Evolutionary conservation across 768 basidiomycete species (phyloP), one percentile per base, ranked within the genome.

Genomic region (Boletus reticuloceps): DNA sequence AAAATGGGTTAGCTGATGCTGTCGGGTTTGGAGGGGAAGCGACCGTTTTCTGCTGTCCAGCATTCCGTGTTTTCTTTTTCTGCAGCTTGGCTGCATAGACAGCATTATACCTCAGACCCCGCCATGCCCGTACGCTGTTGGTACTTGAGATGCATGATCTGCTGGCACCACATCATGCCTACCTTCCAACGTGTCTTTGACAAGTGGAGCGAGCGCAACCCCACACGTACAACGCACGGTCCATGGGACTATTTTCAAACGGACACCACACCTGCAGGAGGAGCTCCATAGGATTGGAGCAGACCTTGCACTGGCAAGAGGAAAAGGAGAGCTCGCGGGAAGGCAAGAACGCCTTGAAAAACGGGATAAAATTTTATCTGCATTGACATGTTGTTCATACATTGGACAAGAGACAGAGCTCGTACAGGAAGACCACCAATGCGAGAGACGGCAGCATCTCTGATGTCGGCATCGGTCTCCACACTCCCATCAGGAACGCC

Each of bases 361-460:
- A 56, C 44, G 71, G 75, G 72, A 80, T 73, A 59, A 67, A 72
- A 77, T 79, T 69, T 50, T 62, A 63, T 61, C 53, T 72, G 77
- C 74, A 77, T 79, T 75, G 73, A 69, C 72, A 74, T 27, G 64
- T 68, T 67, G 71, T 70, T 65, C 67, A 68, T 79, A 82, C 77
- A 79, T 72, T 29, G 69, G 64, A 73, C 70, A 71, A 74, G 72
- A 74, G 72, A 73, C 69, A 59, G 29, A 44, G 59, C 69, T 81
- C 90, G 83, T 86, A 94, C 91, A 80, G 92, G 92, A 75, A 80
- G 80, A 68, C 92, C 92, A 68, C 92, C 92, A 58, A 94, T 87
- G 72, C 92, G 88, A 71, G 92, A 94, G 60, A 94, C 89, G 54
- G 88, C 85, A 41, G 83, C 88, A 73, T 94, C 91, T 61, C 68